A percentile compares a stretch with the other conserved stretches of the same genome.
Evolutionary conservation across 495 filamentous ascomycete genomes (phyloP).

Genomic region (Jackrogersella multiformis): DNA sequence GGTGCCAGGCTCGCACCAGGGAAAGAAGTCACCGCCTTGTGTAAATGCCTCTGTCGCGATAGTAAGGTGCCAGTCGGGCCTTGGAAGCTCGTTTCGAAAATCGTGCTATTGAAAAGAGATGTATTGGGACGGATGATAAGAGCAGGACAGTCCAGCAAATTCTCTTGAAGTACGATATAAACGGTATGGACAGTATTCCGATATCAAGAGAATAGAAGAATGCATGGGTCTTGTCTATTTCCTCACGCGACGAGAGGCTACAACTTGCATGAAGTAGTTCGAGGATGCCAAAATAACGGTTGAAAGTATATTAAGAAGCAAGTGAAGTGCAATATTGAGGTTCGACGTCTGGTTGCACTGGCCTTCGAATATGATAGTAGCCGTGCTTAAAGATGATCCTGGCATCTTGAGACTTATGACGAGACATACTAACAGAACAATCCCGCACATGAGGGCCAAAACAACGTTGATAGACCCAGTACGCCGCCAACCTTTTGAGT

Average conservation of each 20-base stretch:
- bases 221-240: constrained; percentile 19
- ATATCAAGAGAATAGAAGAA: constrained; percentile 30
- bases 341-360: not conserved
- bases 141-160: constrained; percentile 10
- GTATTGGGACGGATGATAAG: constrained; percentile 11
- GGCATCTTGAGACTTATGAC: not conserved
- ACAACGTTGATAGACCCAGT: constrained; percentile 3
- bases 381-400: not conserved
- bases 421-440: constrained; percentile 1
- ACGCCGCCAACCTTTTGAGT: constrained; percentile 12
- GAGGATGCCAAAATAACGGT: constrained; percentile 47
- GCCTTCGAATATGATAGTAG: constrained; percentile 13
- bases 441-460: not conserved
- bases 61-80: constrained; percentile 25
- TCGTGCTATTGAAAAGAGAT: constrained; percentile 32
- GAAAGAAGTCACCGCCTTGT: constrained; percentile 9
- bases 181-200: constrained; percentile 29
- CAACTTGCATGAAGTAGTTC: constrained; percentile 54
- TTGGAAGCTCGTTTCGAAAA: constrained; percentile 23
- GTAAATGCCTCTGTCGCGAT: constrained; percentile 17
- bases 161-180: constrained; percentile 3
- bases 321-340: constrained; percentile 31
- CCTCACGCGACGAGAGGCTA: constrained; percentile 29
- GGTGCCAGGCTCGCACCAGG: constrained; percentile 26
- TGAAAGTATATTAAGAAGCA: constrained; percentile 49